Evolutionary conservation across 179 eudicot genomes (phyloP), one percentile per base, ranked within the genome.

Genomic region (Nepenthes alata): DNA sequence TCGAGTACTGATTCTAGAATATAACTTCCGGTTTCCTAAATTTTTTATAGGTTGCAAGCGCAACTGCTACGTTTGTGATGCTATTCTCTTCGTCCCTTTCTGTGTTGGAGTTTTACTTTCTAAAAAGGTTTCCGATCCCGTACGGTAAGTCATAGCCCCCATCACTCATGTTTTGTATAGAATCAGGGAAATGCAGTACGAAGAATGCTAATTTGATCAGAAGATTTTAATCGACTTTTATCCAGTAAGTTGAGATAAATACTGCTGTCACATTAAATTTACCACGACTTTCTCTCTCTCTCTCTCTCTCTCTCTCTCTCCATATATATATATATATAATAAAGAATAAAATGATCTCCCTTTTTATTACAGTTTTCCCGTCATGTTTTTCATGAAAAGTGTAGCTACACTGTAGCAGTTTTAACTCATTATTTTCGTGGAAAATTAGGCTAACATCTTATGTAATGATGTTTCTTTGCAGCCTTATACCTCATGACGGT

Each of bases 51-150:
- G 98, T 89, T 41, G 91, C 98, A 34, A 91, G 98, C 47, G 95
- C 98, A 56, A 91, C 98, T 68, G 98, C 98, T 51, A 91, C 98
- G 1, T 91, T 91, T 68, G 98, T 91, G 68, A 91, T 91, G 98
- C 67, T 91, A 75, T 91, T 81, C 70, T 91, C 98, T 7, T 84
- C 98, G 53, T 91, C 98, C 48, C 73, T 91, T 62, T 91, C 98
- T 13, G 98, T 91, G 66, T 89, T 91, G 66, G 98, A 91, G 79
- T 91, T 91, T 55, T 89, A 91, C 80, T 86, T 91, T 57, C 87
- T 91, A 52, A 73, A 79, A 65, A 80, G 96, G 61, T 91, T 91
- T 72, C 98, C 98, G 4, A 83, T 89, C 37, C 85, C 88, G 47
- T 85, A 74, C 61, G 98, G 96, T 91, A 78, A 52, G 71, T 66